Evolutionary conservation across 108 stramenopile genomes (phyloP), one percentile per base, ranked within the genome.

Genomic region (Skeletonema potamos): DNA sequence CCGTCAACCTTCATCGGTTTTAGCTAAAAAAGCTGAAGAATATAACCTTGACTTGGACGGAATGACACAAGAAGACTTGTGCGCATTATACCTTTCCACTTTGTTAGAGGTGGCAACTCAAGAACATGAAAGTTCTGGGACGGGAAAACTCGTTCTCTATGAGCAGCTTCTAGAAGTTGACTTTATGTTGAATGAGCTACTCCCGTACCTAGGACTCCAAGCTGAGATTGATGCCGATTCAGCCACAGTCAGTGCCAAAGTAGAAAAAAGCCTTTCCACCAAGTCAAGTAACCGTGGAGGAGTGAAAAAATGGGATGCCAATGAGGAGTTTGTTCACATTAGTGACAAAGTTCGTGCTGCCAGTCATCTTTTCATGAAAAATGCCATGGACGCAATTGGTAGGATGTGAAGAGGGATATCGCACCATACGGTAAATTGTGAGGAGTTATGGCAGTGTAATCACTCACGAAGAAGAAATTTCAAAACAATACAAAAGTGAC

Each of bases 31-130:
- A 39, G 27, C 58, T 4, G 4, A 4, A 12, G 58, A 39, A 0
- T 13, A 59, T 6, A 46, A 46, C 6, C 15, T 59, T 43, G 58
- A 36, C 58, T 10, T 59, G 6, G 58, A 59, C 8, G 58, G 13
- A 18, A 12, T 46, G 39, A 10, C 58, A 2, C n/a, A 32, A 1
- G n/a, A 58, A 15, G 58, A 34, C 34, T 17, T 32, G 34, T 58
- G 58, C 27, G 58, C 58, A n/a, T 17, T 58, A 30, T 39, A 58
- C 15, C 58, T 58, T n/a, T 58, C 58, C n/a, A 58, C 58, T 34
- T 39, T 58, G 28, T 37, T 58, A 0, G 36, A 58, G 4, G 36
- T 9, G 6, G 58, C 58, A 17, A 37, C 17, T n/a, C 5, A 58
- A 18, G 58, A 58, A 15, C 8, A 58, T 8, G n/a, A n/a, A 22